A percentile compares a stretch with the other conserved stretches of the same genome.
phyloP scores from a whole-genome alignment of 2,329 filamentous ascomycete genomes.

The Elsinoe arachidis region DNA sequence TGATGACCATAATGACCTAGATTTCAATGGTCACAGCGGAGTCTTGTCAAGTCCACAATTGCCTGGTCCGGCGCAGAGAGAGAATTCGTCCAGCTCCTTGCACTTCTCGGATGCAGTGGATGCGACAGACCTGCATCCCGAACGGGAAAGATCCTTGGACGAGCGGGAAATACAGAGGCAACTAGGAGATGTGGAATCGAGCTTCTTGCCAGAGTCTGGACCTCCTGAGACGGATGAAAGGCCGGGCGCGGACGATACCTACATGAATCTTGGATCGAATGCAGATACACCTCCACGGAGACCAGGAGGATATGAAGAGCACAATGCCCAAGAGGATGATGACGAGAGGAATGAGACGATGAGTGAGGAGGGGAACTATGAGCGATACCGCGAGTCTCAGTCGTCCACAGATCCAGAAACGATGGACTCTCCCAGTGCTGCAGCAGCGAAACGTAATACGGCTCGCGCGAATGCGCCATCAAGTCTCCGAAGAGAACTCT shows the following conservation, averaged over 20 bases:
- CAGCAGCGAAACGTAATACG: slow-evolving; percentile 12
- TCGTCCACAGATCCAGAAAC: neutral
- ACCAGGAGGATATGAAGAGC: slow-evolving; percentile 21
- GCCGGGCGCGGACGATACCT: slow-evolving; percentile 38
- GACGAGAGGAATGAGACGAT: slow-evolving; percentile 19
- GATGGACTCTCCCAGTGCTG: slow-evolving; percentile 9
- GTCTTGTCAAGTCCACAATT: neutral
- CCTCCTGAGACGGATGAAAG: slow-evolving; percentile 28
- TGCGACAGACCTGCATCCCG: slow-evolving; percentile 22
- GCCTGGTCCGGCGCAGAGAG: neutral
- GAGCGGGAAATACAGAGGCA: slow-evolving; percentile 52
- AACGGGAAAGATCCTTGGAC: slow-evolving; percentile 38
- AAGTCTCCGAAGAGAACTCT: slow-evolving; percentile 4
- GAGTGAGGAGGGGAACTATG: slow-evolving; percentile 8
- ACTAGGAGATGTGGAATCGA: slow-evolving; percentile 55
- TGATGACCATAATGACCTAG: neutral
- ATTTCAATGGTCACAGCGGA: neutral
- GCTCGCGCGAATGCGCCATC: neutral
- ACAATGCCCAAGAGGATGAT: slow-evolving; percentile 15
- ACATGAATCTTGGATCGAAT: slow-evolving; percentile 26
- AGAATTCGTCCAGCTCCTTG: slow-evolving; percentile 9
- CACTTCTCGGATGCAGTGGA: slow-evolving; percentile 11
- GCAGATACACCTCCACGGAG: slow-evolving; percentile 2
- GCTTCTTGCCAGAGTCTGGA: slow-evolving; percentile 47
- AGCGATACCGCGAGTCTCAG: neutral